Conservation (phyloP, 2,329 filamentous ascomycete species). For the Colletotrichum liaoningense region DNA sequence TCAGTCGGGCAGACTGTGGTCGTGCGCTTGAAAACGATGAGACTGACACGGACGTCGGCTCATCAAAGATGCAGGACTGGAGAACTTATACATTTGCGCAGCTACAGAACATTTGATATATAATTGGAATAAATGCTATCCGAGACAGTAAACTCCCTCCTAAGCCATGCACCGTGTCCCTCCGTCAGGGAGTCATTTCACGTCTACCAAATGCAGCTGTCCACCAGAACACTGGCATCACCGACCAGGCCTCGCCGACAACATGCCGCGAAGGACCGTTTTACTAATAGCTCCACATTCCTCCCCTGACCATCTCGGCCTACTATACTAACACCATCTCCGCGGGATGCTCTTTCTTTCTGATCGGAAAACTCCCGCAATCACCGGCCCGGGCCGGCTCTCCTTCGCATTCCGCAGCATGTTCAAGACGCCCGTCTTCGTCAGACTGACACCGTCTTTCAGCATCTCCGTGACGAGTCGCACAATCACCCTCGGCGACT, state of each 20-base stretch:
- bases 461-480: constrained; percentile 1
- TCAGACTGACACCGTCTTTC: constrained; percentile 5
- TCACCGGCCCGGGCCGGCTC: not conserved
- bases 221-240: too few species aligned
- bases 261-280: too few species aligned
- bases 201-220: too few species aligned
- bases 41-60: not conserved
- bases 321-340: too few species aligned
- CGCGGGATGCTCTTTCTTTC: too few species aligned
- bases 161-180: not conserved
- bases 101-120: not conserved
- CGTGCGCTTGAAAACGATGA: not conserved
- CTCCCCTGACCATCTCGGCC: too few species aligned
- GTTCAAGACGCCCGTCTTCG: not conserved
- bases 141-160: not conserved
- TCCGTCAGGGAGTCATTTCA: not conserved
- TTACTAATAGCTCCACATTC: too few species aligned
- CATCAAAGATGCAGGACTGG: not conserved
- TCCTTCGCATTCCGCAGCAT: not conserved
- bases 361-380: not conserved
- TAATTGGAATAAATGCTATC: not conserved
- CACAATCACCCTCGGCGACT: not conserved
- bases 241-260: too few species aligned
- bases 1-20: not conserved
- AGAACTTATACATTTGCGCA: not conserved